Base-by-base conservation (phyloP, 2,329 filamentous ascomycete species). In the Phaeosphaeria sp. region DNA sequence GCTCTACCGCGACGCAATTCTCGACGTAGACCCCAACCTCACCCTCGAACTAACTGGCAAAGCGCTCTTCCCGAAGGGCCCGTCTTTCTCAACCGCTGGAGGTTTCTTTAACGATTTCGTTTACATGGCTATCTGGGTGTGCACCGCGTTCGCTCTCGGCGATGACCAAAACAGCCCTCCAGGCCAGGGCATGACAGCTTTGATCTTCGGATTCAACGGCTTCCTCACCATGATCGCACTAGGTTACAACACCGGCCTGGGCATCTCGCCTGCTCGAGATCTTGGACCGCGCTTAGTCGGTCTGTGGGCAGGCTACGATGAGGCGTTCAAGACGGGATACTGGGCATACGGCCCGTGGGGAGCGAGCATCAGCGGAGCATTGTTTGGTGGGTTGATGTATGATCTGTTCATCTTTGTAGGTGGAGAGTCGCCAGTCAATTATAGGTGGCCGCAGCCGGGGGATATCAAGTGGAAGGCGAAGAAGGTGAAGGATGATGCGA, bases 31-130 rank as follows among this genome's bases (percentile, higher is more conserved):
- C 85, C 52, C 83, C 15, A 52, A 55, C 4, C 60, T 71, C 9
- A 72, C 73, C 1, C 66, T 68, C 7, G 62, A 66, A 25, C 58
- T 68, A 18, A 70, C 72, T 77, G 42, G 83, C 79, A 8, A 72
- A 78, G 24, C 91, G 54, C 91, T 92, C 69, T 90, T 68, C 87
- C 89, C 0, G 81, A 85, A 57, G 63, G 67, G 67, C 3, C 66
- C 78, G 0, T 87, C 90, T 72, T 81, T 91, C 80, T 87, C 86
- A 1, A 84, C 83, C 44, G 84, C 86, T 0, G 84, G 84, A n/a
- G 87, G 89, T 73, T 89, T 91, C 75, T 89, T 91, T 69, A 89
- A 86, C 44, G 89, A 91, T 64, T 89, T 91, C 59, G 78, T 91
- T 49, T 86, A 88, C 30, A 87, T 84, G 57, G 79, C 86, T 0